Conservation (phyloP, 2,329 filamentous ascomycete species). For the Pyrenophora graminea region DNA sequence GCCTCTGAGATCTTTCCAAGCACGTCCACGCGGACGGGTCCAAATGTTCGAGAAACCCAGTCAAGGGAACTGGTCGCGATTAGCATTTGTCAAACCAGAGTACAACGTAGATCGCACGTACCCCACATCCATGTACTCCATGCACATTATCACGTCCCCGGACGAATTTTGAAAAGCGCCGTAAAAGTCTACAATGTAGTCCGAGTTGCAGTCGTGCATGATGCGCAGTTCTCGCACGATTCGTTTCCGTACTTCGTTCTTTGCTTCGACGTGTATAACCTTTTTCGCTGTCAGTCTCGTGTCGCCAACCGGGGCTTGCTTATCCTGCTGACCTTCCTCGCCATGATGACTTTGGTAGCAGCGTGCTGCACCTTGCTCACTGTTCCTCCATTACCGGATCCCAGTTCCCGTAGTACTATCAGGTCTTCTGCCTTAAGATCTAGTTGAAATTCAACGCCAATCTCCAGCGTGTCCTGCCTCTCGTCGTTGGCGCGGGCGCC, state of each 20-base stretch:
- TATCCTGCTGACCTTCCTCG: constrained; percentile 74
- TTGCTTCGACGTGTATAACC: constrained; percentile 98
- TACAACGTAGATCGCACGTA: constrained; percentile 56
- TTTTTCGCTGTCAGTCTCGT: constrained; percentile 55
- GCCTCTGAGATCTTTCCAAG: constrained; percentile 97
- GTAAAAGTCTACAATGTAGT: constrained; percentile 97
- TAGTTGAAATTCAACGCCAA: constrained; percentile 95
- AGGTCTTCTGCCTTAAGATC: constrained; percentile 91
- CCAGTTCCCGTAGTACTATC: constrained; percentile 90
- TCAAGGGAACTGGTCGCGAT: constrained; percentile 73
- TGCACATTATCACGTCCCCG: constrained; percentile 98
- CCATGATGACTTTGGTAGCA: constrained; percentile 95
- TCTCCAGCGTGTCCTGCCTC: constrained; percentile 78
- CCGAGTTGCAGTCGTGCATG: constrained; percentile 96
- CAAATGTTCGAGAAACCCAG: constrained; percentile 90
- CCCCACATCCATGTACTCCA: constrained; percentile 99
- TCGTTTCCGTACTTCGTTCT: constrained; percentile 94
- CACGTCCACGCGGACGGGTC: constrained; percentile 92
- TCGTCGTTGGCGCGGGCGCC: constrained; percentile 63
- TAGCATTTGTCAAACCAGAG: constrained; percentile 10
- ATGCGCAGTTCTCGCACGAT: constrained; percentile 97
- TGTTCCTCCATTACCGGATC: constrained; percentile 93
- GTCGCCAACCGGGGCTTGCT: neutral
- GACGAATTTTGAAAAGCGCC: constrained; percentile 96
- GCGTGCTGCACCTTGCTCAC: constrained; percentile 98